Evolutionary conservation across 2,329 filamentous ascomycete species (phyloP).

Genomic region (Pseudonectria buxi): DNA sequence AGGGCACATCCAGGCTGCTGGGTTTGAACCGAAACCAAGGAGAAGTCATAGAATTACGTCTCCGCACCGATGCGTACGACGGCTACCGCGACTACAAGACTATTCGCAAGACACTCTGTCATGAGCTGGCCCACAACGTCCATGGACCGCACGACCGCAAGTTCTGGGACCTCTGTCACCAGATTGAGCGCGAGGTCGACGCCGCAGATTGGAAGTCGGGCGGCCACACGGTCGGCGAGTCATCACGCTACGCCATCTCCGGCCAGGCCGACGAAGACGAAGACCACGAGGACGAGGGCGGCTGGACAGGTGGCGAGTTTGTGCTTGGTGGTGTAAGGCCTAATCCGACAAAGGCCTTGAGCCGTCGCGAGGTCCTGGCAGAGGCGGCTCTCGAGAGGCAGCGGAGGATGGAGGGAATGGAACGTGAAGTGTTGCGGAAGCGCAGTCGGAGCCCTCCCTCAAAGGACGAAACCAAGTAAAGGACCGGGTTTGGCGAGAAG

Average conservation of each 20-base stretch:
- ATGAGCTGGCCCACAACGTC: constrained; percentile 92
- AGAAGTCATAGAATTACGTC: constrained; percentile 80
- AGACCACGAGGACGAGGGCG: constrained; percentile 60
- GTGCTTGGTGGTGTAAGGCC: constrained; percentile 56
- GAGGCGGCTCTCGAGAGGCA: constrained; percentile 34
- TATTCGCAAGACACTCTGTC: constrained; percentile 85
- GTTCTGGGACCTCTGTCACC: constrained; percentile 84
- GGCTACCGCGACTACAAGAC: constrained; percentile 90
- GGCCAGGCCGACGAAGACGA: constrained; percentile 44
- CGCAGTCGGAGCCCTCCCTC: constrained; percentile 15
- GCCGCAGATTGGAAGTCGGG: constrained; percentile 69
- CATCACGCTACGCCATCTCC: constrained; percentile 52
- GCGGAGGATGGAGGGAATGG: constrained; percentile 25
- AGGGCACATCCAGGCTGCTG: constrained; percentile 67
- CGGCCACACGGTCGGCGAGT: constrained; percentile 59
- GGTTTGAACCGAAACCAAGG: constrained; percentile 84
- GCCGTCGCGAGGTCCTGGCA: constrained; percentile 67
- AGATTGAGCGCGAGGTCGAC: constrained; percentile 84
- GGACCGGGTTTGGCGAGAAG: background rate
- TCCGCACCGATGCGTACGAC: constrained; percentile 91
- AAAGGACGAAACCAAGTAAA: constrained; percentile 18
- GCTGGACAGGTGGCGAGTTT: constrained; percentile 74
- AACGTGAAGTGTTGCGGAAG: constrained; percentile 25
- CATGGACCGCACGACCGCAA: constrained; percentile 73
- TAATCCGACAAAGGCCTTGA: constrained; percentile 44